Conservation (phyloP, 2,329 filamentous ascomycete genomes). For the Gyromitra esculenta region DNA sequence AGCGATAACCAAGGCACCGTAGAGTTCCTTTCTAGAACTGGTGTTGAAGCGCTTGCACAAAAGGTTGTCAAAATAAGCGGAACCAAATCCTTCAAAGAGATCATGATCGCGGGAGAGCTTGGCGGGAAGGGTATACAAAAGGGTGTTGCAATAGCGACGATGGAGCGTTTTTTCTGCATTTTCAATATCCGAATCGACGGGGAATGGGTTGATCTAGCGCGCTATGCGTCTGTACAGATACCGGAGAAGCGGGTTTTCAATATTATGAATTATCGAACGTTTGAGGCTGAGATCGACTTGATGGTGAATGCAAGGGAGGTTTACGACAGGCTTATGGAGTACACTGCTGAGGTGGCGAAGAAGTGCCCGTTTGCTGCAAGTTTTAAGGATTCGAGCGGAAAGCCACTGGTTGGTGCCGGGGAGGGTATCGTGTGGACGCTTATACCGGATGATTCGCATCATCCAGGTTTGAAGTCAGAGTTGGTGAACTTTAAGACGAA, state of each 20-base stretch:
- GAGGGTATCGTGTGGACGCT: slow-evolving; percentile 50
- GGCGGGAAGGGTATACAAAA: slow-evolving; percentile 25
- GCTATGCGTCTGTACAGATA: slow-evolving; percentile 14
- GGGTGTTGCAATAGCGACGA: slow-evolving; percentile 2
- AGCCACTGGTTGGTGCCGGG: background rate
- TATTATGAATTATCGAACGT: slow-evolving; percentile 41
- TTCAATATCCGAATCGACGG: slow-evolving; percentile 40
- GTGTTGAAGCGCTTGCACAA: background rate
- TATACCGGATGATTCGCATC: slow-evolving; percentile 18
- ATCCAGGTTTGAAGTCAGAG: background rate
- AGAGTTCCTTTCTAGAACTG: slow-evolving; percentile 12
- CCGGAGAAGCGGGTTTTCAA: slow-evolving; percentile 35
- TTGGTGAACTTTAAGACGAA: slow-evolving; percentile 42
- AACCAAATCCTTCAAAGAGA: slow-evolving; percentile 2
- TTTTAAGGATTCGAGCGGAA: slow-evolving; percentile 2
- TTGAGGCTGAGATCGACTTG: slow-evolving; percentile 20
- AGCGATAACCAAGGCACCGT: slow-evolving; percentile 27
- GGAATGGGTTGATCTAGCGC: slow-evolving; percentile 35
- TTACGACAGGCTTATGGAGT: slow-evolving; percentile 20
- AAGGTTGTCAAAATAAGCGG: slow-evolving; percentile 5
- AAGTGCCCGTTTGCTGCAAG: slow-evolving; percentile 34
- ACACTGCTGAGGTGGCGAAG: slow-evolving; percentile 19
- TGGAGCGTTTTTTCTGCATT: slow-evolving; percentile 38
- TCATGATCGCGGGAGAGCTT: slow-evolving; percentile 42
- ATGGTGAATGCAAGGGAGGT: background rate